Percentiles rank a stretch among this genome's conserved stretches.
Conservation (phyloP, 2,329 filamentous ascomycete species). For the Fusarium paranaense region DNA sequence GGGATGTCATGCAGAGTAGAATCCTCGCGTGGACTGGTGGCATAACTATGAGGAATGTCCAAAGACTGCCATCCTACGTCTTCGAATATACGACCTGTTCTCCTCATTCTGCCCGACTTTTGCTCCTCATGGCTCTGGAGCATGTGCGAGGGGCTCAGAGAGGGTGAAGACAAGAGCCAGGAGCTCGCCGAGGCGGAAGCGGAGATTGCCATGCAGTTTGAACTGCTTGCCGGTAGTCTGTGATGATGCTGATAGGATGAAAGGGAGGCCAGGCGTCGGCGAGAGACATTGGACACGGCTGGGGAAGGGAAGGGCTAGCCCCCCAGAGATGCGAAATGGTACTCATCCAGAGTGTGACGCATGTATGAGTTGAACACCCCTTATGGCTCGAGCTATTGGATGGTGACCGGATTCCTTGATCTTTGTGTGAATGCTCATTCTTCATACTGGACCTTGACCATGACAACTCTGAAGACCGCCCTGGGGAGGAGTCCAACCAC, state of each 20-base stretch:
- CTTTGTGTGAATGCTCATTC: neutral
- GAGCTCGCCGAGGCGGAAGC: neutral
- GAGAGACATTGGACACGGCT: neutral
- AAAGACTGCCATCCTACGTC: neutral
- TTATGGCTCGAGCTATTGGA: neutral
- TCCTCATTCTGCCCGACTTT: neutral
- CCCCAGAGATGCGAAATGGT: neutral
- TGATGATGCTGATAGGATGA: neutral
- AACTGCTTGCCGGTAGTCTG: slow-evolving; percentile 32
- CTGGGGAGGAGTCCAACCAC: neutral
- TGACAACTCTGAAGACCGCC: neutral
- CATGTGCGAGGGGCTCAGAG: neutral
- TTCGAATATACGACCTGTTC: neutral
- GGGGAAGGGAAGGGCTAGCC: neutral
- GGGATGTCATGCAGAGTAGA: neutral
- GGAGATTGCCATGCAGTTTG: neutral
- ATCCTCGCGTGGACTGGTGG: neutral
- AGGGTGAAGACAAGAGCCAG: neutral
- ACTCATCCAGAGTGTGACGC: neutral
- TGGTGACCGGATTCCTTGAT: neutral
- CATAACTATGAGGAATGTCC: neutral
- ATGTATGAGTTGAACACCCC: neutral
- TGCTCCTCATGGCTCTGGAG: neutral
- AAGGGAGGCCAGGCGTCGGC: neutral
- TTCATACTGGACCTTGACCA: neutral